Evolutionary conservation across 2,329 filamentous ascomycete species (phyloP).

Genomic region (Paramyrothecium sp.): DNA sequence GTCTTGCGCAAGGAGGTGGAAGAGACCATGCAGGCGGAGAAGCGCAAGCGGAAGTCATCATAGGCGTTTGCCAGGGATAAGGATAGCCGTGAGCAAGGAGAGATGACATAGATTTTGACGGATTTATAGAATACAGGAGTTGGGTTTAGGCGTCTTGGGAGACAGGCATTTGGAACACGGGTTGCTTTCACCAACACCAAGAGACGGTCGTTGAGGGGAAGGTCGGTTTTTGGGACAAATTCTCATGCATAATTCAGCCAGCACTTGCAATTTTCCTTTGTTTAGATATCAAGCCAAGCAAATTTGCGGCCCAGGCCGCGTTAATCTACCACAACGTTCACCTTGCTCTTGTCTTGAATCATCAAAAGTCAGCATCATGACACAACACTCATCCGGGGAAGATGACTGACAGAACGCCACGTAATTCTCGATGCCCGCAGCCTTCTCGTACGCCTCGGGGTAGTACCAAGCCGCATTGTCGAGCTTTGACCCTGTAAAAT

Average conservation of each 20-base stretch:
- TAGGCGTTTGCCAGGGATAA: too few species aligned
- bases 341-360: conserved; percentile 30
- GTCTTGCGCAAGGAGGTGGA: conserved; percentile 52
- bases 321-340: conserved; percentile 17
- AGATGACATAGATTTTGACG: neutral
- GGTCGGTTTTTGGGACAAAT: neutral
- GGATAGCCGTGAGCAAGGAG: neutral
- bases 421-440: conserved; percentile 49
- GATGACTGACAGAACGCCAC: conserved; percentile 55
- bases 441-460: conserved; percentile 44
- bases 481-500: conserved; percentile 37
- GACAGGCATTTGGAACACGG: neutral
- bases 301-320: too few species aligned
- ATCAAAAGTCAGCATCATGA: conserved; percentile 5
- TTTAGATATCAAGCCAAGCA: neutral
- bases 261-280: neutral
- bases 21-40: conserved; percentile 37
- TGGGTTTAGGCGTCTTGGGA: neutral
- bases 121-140: neutral
- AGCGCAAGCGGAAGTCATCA: conserved; percentile 17
- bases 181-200: too few species aligned
- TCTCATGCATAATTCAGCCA: neutral
- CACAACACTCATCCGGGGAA: neutral
- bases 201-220: too few species aligned
- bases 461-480: conserved; percentile 61